phyloP scores from a whole-genome alignment of 1,139 yeast genomes.

The Kodamaea sp. region DNA sequence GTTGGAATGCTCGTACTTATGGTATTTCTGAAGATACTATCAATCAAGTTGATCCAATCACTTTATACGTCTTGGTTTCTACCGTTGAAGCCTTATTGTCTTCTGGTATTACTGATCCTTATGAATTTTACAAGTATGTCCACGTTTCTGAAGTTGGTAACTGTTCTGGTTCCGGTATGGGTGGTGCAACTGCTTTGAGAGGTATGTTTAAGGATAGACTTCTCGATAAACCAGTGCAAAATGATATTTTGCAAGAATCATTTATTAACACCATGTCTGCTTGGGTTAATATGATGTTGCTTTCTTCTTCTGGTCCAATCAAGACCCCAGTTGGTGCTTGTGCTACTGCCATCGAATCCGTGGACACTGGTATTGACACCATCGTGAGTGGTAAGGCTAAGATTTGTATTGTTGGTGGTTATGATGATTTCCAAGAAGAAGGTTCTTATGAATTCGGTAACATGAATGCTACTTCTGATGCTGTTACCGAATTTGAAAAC shows the following conservation, averaged over 20 bases:
- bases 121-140: slow-evolving; percentile 95
- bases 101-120: slow-evolving; percentile 96
- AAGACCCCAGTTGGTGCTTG: slow-evolving; percentile 99
- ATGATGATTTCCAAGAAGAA: slow-evolving; percentile 99
- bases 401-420: slow-evolving; percentile 96
- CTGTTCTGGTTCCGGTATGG: slow-evolving; percentile 99
- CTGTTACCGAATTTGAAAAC: slow-evolving; percentile 80
- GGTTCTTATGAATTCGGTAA: slow-evolving; percentile 97
- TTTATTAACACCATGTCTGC: slow-evolving; percentile 99
- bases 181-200: slow-evolving; percentile 94
- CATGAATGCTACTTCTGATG: slow-evolving; percentile 96
- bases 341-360: slow-evolving; percentile 97
- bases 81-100: slow-evolving; percentile 92
- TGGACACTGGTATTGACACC: slow-evolving; percentile 93
- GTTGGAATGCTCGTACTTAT: slow-evolving; percentile 93
- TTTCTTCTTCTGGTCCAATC: slow-evolving; percentile 98
- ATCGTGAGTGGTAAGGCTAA: slow-evolving; percentile 91
- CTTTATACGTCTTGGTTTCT: slow-evolving; percentile 86
- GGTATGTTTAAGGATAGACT: slow-evolving; percentile 97
- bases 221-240: slow-evolving; percentile 90
- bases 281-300: slow-evolving; percentile 96
- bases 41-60: slow-evolving; percentile 92
- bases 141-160: slow-evolving; percentile 98
- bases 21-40: slow-evolving; percentile 94
- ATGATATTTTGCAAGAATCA: slow-evolving; percentile 94